Evolutionary conservation across 805 yeast species (phyloP).

Genomic region (Torulaspora franciscae): DNA sequence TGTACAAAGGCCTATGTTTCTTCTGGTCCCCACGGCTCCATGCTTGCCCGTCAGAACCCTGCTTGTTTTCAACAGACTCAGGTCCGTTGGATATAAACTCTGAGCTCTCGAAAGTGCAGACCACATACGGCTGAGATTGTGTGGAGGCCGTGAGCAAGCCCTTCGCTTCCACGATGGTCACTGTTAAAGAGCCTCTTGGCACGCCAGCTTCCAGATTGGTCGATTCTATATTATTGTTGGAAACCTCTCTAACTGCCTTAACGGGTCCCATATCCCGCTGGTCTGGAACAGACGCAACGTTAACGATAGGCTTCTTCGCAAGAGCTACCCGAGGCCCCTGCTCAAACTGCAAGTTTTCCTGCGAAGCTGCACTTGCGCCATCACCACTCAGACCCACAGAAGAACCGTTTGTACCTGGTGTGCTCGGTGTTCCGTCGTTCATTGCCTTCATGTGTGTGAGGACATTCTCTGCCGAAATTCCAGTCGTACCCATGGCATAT

Average conservation of each 20-base stretch:
- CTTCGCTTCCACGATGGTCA: conserved; percentile 75
- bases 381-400: neutral
- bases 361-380: neutral
- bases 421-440: conserved; percentile 14
- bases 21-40: conserved; percentile 24
- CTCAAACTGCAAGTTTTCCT: neutral
- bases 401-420: neutral
- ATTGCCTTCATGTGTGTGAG: conserved; percentile 32
- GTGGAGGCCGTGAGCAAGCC: conserved; percentile 54
- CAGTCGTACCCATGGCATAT: conserved; percentile 66
- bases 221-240: conserved; percentile 1
- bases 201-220: conserved; percentile 28
- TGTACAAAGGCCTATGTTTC: conserved; percentile 39
- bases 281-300: neutral
- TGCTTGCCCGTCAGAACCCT: conserved; percentile 17
- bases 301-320: neutral
- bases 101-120: conserved; percentile 84
- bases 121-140: conserved; percentile 76
- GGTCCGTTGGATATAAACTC: conserved; percentile 87
- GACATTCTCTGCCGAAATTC: conserved; percentile 38
- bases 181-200: conserved; percentile 79
- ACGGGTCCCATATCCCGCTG: conserved; percentile 2
- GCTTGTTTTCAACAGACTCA: conserved; percentile 38
- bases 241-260: neutral
- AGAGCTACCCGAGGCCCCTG: neutral